Base-by-base conservation (phyloP, 2,329 filamentous ascomycete genomes). In the Emericellopsis cladophorae region DNA sequence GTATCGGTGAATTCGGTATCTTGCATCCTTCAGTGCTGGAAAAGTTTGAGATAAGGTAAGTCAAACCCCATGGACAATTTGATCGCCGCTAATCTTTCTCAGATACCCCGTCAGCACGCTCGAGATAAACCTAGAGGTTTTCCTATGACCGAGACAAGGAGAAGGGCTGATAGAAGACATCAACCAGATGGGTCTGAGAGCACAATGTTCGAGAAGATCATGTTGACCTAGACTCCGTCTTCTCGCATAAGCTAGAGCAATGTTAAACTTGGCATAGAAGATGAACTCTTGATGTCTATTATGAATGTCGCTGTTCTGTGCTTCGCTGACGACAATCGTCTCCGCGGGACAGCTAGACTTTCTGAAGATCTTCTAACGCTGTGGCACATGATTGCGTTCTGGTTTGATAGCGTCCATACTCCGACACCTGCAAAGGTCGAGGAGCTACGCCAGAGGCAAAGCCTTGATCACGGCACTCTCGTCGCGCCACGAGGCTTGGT, bases 41-140 rank as follows among this genome's bases (percentile, higher is more conserved):
- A 59, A 92, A 93, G 54, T 95, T 92, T 62, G 89, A 94, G 53
- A 70, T 95, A 56, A 86, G 77, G 74, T 87, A 63, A 55, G 71
- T 60, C 36, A 31, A 36, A 37, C 7, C 23, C 26, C 11, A 21
- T n/a, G 31, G 12, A 23, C 18, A 15, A 16, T 48, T 39, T 44
- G 23, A 22, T 48, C 41, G 46, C 48, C 16, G 22, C 39, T 44
- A 49, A 34, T 36, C 5, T 15, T 21, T 21, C 42, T 45, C 53
- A 83, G 79, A 68, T 90, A 89, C 69, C 90, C 92, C 34, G 88
- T 94, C 52, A 95, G 88, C 65, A 88, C 86, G 35, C 66, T 98
- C 50, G 92, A 98, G 69, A 75, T 98, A 58, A 95, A 96, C 63
- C 76, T 96, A 26, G 90, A 96, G 65, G 77, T 84, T 49, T 93